A percentile compares a stretch with the other conserved stretches of the same genome.
Conservation (phyloP, 192 early-diverging fungal genomes). For the Haplosporangium gracile region DNA sequence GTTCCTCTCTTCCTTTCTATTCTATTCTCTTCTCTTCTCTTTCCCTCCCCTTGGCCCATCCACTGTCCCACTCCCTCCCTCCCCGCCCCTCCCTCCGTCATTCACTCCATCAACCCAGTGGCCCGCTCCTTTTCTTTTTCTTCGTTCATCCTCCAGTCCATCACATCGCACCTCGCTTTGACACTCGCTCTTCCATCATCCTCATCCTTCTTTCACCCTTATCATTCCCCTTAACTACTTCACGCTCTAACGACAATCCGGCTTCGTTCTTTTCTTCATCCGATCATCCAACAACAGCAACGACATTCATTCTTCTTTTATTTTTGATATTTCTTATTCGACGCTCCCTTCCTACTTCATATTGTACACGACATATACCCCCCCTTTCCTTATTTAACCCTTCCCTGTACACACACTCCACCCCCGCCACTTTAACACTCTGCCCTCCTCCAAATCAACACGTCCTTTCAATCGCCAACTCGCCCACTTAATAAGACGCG, state of each 20-base stretch:
- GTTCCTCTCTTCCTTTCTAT: neutral
- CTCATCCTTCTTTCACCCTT: neutral
- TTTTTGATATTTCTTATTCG: neutral
- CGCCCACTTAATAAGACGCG: neutral
- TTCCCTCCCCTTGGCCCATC: neutral
- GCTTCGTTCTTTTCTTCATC: neutral
- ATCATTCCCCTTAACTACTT: neutral
- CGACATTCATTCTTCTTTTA: too few species aligned
- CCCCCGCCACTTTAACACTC: neutral
- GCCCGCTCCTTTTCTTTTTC: neutral
- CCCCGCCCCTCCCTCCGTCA: neutral
- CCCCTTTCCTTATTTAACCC: neutral
- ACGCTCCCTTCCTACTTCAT: neutral
- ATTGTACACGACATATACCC: neutral
- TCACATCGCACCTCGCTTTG: neutral
- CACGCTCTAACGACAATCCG: neutral
- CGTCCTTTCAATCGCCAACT: neutral
- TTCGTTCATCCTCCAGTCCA: neutral
- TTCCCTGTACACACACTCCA: neutral
- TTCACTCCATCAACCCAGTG: neutral
- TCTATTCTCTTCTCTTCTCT: neutral
- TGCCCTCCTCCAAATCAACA: too few species aligned
- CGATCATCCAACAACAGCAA: neutral
- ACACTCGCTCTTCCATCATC: neutral
- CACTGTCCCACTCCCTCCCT: conserved; percentile 8